phyloP scores from a whole-genome alignment of 1,139 yeast genomes.

The Kodamaea alishanica region DNA sequence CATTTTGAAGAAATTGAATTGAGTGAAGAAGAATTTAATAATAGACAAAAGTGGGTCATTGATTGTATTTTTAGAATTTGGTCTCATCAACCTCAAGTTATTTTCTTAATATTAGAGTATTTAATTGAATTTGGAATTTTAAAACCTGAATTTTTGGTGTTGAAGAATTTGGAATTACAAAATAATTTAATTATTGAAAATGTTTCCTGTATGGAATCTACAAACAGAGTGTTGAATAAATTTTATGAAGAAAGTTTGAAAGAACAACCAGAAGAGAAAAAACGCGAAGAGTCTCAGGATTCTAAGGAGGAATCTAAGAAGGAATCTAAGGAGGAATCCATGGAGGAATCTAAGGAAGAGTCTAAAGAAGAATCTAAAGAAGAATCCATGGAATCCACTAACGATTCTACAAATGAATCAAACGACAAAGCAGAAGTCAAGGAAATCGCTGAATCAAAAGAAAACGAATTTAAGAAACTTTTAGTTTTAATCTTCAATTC shows the following conservation, averaged over 20 bases:
- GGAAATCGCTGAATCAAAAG: slow-evolving; percentile 6
- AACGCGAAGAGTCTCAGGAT: background rate
- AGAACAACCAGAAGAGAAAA: slow-evolving; percentile 9
- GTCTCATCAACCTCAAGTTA: slow-evolving; percentile 80
- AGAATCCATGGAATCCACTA: background rate
- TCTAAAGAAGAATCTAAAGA: slow-evolving; percentile 3
- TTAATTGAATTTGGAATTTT: slow-evolving; percentile 52
- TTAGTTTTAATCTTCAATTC: slow-evolving; percentile 34
- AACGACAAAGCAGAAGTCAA: background rate
- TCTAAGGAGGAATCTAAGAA: background rate
- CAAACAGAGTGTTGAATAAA: slow-evolving; percentile 33
- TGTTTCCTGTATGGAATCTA: slow-evolving; percentile 46
- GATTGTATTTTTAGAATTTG: slow-evolving; percentile 72
- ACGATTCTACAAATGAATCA: background rate
- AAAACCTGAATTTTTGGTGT: slow-evolving; percentile 38
- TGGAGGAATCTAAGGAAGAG: slow-evolving; percentile 2
- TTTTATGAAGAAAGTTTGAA: slow-evolving; percentile 10
- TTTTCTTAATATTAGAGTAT: slow-evolving; percentile 65
- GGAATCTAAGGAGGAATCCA: slow-evolving; percentile 1
- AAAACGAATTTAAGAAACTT: slow-evolving; percentile 18
- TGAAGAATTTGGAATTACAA: slow-evolving; percentile 38
- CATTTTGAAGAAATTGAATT: slow-evolving; percentile 39
- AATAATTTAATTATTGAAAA: slow-evolving; percentile 38
- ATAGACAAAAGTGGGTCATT: slow-evolving; percentile 46
- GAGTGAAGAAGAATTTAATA: slow-evolving; percentile 28